Base-by-base conservation (phyloP, 2,329 filamentous ascomycete species). In the Trichoderma cornu-damae region DNA sequence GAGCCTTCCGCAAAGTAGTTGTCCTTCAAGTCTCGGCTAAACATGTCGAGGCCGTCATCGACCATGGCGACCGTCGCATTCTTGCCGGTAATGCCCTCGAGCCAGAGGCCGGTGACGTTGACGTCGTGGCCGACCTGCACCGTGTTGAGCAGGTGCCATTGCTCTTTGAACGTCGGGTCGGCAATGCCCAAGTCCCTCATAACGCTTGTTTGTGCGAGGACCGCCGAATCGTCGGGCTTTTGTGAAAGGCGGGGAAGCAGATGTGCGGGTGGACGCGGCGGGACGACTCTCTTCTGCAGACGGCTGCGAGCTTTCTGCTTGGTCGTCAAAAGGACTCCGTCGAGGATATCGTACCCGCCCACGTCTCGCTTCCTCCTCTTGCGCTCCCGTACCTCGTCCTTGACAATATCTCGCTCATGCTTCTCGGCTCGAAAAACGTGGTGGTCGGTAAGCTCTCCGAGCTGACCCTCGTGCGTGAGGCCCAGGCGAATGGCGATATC, bases 1-100 rank as follows among this genome's bases (percentile, higher is more conserved):
- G 93, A 97, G 24, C 94, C 94, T 58, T 85, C 84, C 1, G 90
- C 88, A 69, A 93, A 97, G 74, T 96, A 99, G 71, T 99, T 99
- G 65, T 85, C 87, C 71, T 89, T 92, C 44, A 99, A 76, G 69
- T 99, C 94, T 24, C 90, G 81, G 75, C 92, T 97, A 74, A 96
- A 84, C 87, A 99, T 94, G 68, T 99, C 94, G 63, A 99, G 73
- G 0, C 94, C 94, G 72, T 99, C 94, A 67, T 99, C 94, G 3
- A 99, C 89, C 64, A 99, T 94, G 55, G 93, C 93, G 2, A 96
- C 90, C 1, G 90, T 96, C 16, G 88, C 82, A 60, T 93, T 93
- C 66, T 90, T 84, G 54, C 94, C 94, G 0, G 93, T 97, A 58
- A 96, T 86, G 4, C 92, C 93, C 64, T 94, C 84, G 65, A 90